Percentiles rank a stretch among this genome's conserved stretches.
phyloP scores from a whole-genome alignment of 768 basidiomycete species.

The Cystobasidium onofrii region DNA sequence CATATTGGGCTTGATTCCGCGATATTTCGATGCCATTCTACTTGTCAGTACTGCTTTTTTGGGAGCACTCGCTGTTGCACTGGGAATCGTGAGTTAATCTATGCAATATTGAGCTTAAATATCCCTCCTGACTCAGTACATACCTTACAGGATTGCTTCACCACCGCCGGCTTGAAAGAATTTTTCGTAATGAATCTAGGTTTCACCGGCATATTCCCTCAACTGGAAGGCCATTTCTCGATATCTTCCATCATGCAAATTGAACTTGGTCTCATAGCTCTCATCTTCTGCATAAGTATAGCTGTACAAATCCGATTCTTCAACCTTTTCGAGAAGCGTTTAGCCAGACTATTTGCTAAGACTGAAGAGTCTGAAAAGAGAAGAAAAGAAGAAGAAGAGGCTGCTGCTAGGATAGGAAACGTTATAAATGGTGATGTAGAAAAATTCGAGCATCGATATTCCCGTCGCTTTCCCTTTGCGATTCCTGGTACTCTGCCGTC shows the following conservation, averaged over 20 bases:
- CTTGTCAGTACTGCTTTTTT: slow-evolving; percentile 43
- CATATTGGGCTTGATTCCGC: slow-evolving; percentile 22
- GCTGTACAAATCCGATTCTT: slow-evolving; percentile 85
- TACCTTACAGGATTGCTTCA: slow-evolving; percentile 63
- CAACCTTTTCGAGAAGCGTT: slow-evolving; percentile 53
- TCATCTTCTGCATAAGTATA: slow-evolving; percentile 72
- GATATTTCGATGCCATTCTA: slow-evolving; percentile 27
- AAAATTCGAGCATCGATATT: slow-evolving; percentile 29
- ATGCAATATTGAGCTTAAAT: neutral
- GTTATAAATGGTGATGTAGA: slow-evolving; percentile 15
- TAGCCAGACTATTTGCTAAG: neutral
- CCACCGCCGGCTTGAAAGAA: slow-evolving; percentile 75
- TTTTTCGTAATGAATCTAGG: slow-evolving; percentile 96
- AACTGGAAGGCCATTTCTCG: slow-evolving; percentile 53
- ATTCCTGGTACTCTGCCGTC: neutral
- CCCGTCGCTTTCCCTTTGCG: slow-evolving; percentile 9
- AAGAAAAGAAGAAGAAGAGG: slow-evolving; percentile 16
- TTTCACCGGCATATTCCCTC: slow-evolving; percentile 68
- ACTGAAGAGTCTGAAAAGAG: neutral
- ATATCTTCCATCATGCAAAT: slow-evolving; percentile 64
- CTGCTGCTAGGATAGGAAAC: neutral
- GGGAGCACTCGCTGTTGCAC: slow-evolving; percentile 78
- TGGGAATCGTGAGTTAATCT: slow-evolving; percentile 56
- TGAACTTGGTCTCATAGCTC: slow-evolving; percentile 78
- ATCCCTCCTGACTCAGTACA: neutral